phyloP scores from a whole-genome alignment of 164 flowering plant species.

The Vitis cinerea region DNA sequence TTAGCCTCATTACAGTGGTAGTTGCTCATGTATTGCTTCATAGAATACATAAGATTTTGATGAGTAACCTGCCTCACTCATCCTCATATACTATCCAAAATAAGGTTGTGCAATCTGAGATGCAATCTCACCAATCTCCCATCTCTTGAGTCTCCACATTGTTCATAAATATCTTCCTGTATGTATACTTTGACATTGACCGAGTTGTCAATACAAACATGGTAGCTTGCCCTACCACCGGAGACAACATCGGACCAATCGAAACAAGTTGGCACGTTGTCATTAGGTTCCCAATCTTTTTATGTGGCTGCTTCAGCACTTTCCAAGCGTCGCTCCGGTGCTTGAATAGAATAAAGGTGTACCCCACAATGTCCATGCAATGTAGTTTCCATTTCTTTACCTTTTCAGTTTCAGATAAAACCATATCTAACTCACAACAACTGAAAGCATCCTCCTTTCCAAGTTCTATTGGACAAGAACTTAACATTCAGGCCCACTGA shows the following conservation, averaged over 20 bases:
- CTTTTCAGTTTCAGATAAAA: slow-evolving; percentile 53
- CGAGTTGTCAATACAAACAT: slow-evolving; percentile 17
- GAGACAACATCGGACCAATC: slow-evolving; percentile 13
- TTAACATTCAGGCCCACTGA: too few species aligned
- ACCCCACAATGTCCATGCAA: slow-evolving; percentile 37
- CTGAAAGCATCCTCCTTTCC: slow-evolving; percentile 56
- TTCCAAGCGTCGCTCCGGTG: slow-evolving; percentile 27
- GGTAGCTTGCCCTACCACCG: not conserved
- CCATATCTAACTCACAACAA: slow-evolving; percentile 57
- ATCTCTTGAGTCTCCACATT: slow-evolving; percentile 40
- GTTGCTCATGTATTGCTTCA: too few species aligned
- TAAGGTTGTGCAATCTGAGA: too few species aligned
- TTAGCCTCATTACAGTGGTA: too few species aligned
- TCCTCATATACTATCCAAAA: too few species aligned
- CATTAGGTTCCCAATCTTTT: slow-evolving; percentile 31
- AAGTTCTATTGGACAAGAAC: slow-evolving; percentile 18
- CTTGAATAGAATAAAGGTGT: slow-evolving; percentile 29
- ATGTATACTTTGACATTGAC: slow-evolving; percentile 57
- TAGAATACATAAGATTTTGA: too few species aligned
- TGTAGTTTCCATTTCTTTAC: slow-evolving; percentile 61
- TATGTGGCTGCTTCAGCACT: slow-evolving; percentile 34
- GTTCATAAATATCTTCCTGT: slow-evolving; percentile 78
- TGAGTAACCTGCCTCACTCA: too few species aligned
- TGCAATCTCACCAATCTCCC: too few species aligned
- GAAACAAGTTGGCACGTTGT: slow-evolving; percentile 39